phyloP scores from a whole-genome alignment of 2,329 filamentous ascomycete genomes.

The Cercospora citrullina region DNA sequence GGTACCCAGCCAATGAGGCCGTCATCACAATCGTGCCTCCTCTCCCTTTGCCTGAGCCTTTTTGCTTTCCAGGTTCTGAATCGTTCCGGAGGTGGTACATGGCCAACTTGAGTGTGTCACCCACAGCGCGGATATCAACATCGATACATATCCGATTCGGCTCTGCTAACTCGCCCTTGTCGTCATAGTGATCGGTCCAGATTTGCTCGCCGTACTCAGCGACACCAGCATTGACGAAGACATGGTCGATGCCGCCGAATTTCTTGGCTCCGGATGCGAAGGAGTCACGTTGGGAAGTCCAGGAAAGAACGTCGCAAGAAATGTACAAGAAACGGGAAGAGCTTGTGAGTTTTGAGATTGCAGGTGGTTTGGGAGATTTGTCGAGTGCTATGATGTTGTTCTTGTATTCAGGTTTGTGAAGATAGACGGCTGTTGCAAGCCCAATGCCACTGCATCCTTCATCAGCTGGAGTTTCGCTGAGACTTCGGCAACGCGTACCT shows the following conservation, averaged over 20 bases:
- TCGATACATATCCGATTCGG: constrained; percentile 49
- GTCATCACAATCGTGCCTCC: constrained; percentile 52
- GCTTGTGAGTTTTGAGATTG: constrained; percentile 23
- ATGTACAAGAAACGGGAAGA: constrained; percentile 36
- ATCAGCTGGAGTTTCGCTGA: not conserved
- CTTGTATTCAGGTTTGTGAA: constrained; percentile 30
- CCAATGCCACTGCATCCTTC: constrained; percentile 32
- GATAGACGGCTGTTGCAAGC: constrained; percentile 35
- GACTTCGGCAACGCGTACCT: constrained; percentile 7
- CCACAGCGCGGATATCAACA: constrained; percentile 51
- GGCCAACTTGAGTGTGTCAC: constrained; percentile 50
- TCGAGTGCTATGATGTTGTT: constrained; percentile 37
- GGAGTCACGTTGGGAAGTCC: constrained; percentile 47
- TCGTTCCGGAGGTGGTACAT: constrained; percentile 49
- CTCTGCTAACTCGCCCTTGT: constrained; percentile 45
- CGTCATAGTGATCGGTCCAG: constrained; percentile 49
- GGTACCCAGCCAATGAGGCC: constrained; percentile 52
- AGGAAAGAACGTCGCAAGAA: constrained; percentile 49
- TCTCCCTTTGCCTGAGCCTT: constrained; percentile 35
- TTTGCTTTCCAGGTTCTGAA: constrained; percentile 11
- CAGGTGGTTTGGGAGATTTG: constrained; percentile 23
- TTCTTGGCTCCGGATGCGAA: constrained; percentile 45
- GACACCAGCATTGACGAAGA: constrained; percentile 54
- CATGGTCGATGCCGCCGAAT: constrained; percentile 49
- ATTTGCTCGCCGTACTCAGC: constrained; percentile 52